Percentiles rank a stretch among this genome's conserved stretches.
These are phyloP conservation scores for Danielia reshetovae DNA, from an alignment of 805 yeast species.

Conservation along the genomic window DNA sequence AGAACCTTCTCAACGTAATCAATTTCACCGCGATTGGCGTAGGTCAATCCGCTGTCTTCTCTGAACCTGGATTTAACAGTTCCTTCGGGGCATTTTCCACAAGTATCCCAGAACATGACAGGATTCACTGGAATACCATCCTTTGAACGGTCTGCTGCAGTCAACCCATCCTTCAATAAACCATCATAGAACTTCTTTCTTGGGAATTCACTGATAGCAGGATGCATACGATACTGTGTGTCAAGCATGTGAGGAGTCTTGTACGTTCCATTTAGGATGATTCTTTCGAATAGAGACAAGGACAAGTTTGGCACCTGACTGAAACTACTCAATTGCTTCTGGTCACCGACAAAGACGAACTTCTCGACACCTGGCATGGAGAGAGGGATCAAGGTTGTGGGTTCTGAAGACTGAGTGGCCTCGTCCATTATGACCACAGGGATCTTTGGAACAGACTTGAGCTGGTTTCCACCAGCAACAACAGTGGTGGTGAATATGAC, in stretches of 20 bases:
- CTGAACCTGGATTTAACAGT: constrained; percentile 46
- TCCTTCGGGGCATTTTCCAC: constrained; percentile 44
- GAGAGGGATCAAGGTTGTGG: constrained; percentile 65
- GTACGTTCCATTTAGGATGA: constrained; percentile 57
- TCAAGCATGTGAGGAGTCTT: constrained; percentile 63
- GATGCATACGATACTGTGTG: constrained; percentile 68
- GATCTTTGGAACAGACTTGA: constrained; percentile 49
- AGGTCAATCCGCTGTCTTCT: constrained; percentile 54
- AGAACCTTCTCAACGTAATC: constrained; percentile 44
- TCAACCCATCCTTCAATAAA: constrained; percentile 54
- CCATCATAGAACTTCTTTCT: constrained; percentile 48
- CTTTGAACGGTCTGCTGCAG: constrained; percentile 45
- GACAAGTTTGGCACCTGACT: constrained; percentile 65
- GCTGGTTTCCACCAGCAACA: constrained; percentile 58
- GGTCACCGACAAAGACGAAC: constrained; percentile 73
- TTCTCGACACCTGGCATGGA: constrained; percentile 62
- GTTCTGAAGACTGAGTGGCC: constrained; percentile 73
- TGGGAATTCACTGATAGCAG: constrained; percentile 57
- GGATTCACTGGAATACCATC: constrained; percentile 48
- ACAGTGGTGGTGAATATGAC: constrained; percentile 72
- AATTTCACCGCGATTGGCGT: constrained; percentile 53
- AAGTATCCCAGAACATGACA: constrained; percentile 57
- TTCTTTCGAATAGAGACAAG: constrained; percentile 65
- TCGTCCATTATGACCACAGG: constrained; percentile 79
- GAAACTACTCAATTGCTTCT: constrained; percentile 68